A percentile compares a stretch with the other conserved stretches of the same genome.
Conservation (phyloP, 2,329 filamentous ascomycete species). For the Colletotrichum sp. region DNA sequence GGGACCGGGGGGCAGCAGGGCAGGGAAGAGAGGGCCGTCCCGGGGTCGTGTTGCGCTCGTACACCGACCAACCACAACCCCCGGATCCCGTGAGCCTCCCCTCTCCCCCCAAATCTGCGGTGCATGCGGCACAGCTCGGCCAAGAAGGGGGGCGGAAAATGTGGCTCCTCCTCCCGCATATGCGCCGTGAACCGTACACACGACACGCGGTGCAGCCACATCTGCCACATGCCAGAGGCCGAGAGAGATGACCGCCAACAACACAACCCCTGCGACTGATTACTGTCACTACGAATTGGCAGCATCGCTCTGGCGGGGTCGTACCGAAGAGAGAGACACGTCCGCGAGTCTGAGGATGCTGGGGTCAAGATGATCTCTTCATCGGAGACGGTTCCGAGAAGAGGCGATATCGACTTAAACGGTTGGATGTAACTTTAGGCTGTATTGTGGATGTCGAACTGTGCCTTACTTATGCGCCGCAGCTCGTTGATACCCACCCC, state of each 20-base stretch:
- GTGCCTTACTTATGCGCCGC: background rate
- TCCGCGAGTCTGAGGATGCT: background rate
- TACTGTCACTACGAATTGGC: background rate
- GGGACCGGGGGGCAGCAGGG: background rate
- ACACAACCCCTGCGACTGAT: background rate
- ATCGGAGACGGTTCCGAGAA: background rate
- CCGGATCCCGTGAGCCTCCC: background rate
- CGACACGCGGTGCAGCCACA: background rate
- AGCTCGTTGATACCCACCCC: background rate
- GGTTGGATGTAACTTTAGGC: background rate
- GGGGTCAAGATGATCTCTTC: background rate
- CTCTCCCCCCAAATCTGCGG: background rate
- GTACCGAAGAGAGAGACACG: background rate
- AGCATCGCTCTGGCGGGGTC: background rate
- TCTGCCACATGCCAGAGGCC: background rate
- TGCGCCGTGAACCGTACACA: background rate
- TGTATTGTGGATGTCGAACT: background rate
- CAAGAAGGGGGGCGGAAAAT: background rate
- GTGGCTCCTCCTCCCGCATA: background rate
- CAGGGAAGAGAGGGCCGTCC: background rate
- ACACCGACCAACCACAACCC: conserved; percentile 1
- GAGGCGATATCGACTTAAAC: background rate
- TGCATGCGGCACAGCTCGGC: background rate
- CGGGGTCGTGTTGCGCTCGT: background rate
- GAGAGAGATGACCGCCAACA: background rate